Percentiles rank a stretch among this genome's conserved stretches.
Evolutionary conservation across 2,329 filamentous ascomycete species (phyloP).

Genomic region (Sphaerulina populicola): DNA sequence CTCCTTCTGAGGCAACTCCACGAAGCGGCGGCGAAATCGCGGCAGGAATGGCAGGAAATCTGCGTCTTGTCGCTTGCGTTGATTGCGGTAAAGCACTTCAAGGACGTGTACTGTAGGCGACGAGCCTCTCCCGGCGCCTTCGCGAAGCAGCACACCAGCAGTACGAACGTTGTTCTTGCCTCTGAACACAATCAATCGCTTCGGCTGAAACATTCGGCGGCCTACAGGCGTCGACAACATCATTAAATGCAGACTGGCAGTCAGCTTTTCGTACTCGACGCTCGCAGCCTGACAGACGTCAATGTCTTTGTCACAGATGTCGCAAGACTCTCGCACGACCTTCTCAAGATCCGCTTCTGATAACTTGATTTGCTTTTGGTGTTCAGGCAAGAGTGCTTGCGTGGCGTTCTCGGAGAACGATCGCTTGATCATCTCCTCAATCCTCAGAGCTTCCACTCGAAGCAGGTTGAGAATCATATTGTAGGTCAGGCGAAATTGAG

Average conservation of each 20-base stretch:
- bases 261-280: constrained; percentile 71
- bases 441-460: constrained; percentile 91
- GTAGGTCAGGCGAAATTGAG: constrained; percentile 94
- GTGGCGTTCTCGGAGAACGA: constrained; percentile 98
- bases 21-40: constrained; percentile 58
- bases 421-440: constrained; percentile 99
- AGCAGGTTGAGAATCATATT: constrained; percentile 98
- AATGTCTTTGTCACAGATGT: constrained; percentile 71
- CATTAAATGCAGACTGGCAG: constrained; percentile 67
- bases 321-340: constrained; percentile 76
- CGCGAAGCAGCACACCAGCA: constrained; percentile 68
- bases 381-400: constrained; percentile 84
- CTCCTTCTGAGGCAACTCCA: constrained; percentile 57
- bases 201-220: constrained; percentile 65
- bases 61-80: constrained; percentile 64
- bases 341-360: constrained; percentile 88
- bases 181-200: constrained; percentile 74
- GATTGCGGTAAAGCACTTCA: constrained; percentile 58
- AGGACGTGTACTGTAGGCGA: constrained; percentile 67
- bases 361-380: constrained; percentile 86
- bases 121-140: constrained; percentile 60
- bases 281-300: constrained; percentile 73
- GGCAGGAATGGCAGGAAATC: constrained; percentile 80
- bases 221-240: constrained; percentile 75
- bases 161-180: constrained; percentile 69